Percentiles rank a stretch among this genome's conserved stretches.
These are phyloP conservation scores for Agaricus sinodeliciosus DNA, from an alignment of 768 basidiomycete species.

Conservation along the genomic window DNA sequence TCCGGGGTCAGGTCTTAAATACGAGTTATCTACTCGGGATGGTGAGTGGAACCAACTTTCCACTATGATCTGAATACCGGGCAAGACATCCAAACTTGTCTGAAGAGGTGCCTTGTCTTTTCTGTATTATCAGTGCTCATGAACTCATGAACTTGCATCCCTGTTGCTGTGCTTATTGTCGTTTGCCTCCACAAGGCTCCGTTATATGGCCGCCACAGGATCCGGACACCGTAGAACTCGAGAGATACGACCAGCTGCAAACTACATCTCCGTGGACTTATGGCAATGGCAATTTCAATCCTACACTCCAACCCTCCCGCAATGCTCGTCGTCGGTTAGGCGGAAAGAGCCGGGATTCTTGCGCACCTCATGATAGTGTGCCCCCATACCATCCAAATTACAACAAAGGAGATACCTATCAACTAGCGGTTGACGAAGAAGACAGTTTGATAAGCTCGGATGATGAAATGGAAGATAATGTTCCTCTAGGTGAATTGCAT, in stretches of 20 bases:
- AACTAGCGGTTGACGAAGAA: constrained; percentile 19
- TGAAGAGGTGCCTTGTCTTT: constrained; percentile 13
- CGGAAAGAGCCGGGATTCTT: constrained; percentile 4
- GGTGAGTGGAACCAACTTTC: constrained; percentile 66
- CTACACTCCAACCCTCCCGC: constrained; percentile 62
- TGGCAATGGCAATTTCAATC: constrained; percentile 71
- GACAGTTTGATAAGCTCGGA: constrained; percentile 22
- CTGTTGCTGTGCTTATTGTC: neutral
- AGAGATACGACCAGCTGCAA: constrained; percentile 37
- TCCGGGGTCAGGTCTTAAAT: constrained; percentile 72
- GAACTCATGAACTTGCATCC: constrained; percentile 2
- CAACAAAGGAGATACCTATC: constrained; percentile 26
- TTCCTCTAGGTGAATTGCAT: neutral
- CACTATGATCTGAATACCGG: neutral
- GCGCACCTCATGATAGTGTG: constrained; percentile 21
- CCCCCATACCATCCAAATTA: constrained; percentile 81
- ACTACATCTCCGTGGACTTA: constrained; percentile 82
- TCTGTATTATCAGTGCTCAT: constrained; percentile 6
- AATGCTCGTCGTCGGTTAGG: constrained; percentile 22
- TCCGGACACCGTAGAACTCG: constrained; percentile 33
- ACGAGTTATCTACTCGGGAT: constrained; percentile 58
- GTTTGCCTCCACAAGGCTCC: constrained; percentile 18
- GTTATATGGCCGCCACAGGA: constrained; percentile 72
- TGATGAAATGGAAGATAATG: constrained; percentile 16
- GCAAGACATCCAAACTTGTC: constrained; percentile 13